Evolutionary conservation across 352 stramenopile species (phyloP).

Genomic region (Phytopythium montanum): DNA sequence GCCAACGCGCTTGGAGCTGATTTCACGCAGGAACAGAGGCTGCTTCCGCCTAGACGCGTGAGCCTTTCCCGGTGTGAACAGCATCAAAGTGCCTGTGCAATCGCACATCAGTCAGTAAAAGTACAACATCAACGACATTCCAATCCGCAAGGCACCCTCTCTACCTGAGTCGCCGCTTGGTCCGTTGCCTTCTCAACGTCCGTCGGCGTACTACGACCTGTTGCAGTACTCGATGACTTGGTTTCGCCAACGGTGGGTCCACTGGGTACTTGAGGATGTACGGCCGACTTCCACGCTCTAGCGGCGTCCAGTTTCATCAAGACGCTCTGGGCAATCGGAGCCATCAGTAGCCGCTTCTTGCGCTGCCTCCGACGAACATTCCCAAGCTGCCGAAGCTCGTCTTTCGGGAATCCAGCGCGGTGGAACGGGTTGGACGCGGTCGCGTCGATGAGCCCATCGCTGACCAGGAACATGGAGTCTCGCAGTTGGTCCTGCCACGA

Average conservation of each 20-base stretch:
- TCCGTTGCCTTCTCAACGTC: not conserved
- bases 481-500: conserved; percentile 28
- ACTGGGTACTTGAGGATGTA: conserved; percentile 79
- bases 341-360: conserved; percentile 31
- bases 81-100: not conserved
- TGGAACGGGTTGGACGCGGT: conserved; percentile 44
- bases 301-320: conserved; percentile 32
- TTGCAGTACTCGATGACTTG: not conserved
- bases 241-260: conserved; percentile 66
- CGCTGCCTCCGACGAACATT: conserved; percentile 25
- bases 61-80: not conserved
- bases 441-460: conserved; percentile 45
- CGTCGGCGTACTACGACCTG: not conserved
- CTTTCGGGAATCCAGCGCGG: conserved; percentile 9
- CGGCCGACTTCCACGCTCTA: conserved; percentile 53
- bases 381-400: conserved; percentile 20
- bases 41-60: not conserved
- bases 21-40: not conserved
- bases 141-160: not conserved
- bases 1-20: conserved; percentile 1
- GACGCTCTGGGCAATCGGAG: conserved; percentile 25
- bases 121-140: not conserved
- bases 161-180: not conserved
- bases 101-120: not conserved
- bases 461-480: conserved; percentile 26